phyloP scores from a whole-genome alignment of 495 filamentous ascomycete genomes.

The Talaromyces liani region DNA sequence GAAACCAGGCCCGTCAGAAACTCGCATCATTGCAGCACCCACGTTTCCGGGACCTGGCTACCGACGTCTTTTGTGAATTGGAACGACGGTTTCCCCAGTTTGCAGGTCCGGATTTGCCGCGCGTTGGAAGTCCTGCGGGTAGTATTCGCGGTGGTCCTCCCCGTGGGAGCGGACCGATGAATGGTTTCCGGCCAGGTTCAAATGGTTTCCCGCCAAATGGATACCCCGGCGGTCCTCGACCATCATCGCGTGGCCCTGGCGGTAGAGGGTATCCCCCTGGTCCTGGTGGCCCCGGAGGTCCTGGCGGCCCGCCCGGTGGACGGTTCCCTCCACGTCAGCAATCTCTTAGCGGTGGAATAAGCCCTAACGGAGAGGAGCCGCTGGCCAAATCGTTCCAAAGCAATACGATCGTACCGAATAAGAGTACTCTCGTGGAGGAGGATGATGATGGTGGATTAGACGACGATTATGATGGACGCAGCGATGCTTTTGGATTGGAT shows the following conservation, averaged over 20 bases:
- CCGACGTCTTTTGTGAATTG: conserved; percentile 90
- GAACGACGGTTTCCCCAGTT: conserved; percentile 87
- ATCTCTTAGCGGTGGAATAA: conserved; percentile 38
- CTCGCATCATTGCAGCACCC: conserved; percentile 78
- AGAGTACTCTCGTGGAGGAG: conserved; percentile 97
- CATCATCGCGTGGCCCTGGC: conserved; percentile 34
- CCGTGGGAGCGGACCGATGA: conserved; percentile 49
- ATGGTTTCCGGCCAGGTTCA: conserved; percentile 21
- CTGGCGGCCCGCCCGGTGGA: conserved; percentile 28
- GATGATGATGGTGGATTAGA: conserved; percentile 53
- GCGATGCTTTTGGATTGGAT: conserved; percentile 58
- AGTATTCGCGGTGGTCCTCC: conserved; percentile 45
- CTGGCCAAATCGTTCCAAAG: conserved; percentile 87
- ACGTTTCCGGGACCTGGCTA: conserved; percentile 84
- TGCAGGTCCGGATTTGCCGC: conserved; percentile 54
- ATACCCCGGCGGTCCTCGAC: conserved; percentile 30
- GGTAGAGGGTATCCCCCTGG: conserved; percentile 36
- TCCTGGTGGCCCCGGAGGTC: conserved; percentile 32
- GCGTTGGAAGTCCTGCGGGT: conserved; percentile 62
- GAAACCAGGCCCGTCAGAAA: conserved; percentile 92
- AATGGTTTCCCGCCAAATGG: conserved; percentile 38
- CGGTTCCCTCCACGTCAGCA: conserved; percentile 35
- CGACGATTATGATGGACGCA: conserved; percentile 53
- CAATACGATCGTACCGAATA: conserved; percentile 94
- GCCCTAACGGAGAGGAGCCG: conserved; percentile 41